Conservation (phyloP, 371 early-diverging fungal genomes). For the Mortierella sp. region DNA sequence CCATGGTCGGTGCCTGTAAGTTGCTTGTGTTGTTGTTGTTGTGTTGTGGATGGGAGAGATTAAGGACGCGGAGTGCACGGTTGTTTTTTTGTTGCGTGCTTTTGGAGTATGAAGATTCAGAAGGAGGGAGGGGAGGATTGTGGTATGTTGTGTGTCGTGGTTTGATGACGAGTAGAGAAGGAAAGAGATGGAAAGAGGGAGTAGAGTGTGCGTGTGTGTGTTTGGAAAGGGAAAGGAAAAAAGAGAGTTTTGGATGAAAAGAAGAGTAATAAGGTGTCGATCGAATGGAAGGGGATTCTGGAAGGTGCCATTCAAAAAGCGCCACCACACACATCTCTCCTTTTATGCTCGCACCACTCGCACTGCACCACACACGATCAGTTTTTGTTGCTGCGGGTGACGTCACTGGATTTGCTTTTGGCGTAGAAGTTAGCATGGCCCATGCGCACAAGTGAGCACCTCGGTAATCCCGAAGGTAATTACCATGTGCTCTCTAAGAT, state of each 20-base stretch:
- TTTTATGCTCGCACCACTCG: not conserved
- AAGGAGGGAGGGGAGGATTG: not conserved
- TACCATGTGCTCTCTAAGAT: not conserved
- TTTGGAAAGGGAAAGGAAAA: not conserved
- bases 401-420: not conserved
- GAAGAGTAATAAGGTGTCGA: not conserved
- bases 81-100: not conserved
- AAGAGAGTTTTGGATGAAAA: not conserved
- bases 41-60: not conserved
- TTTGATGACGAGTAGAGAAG: not conserved
- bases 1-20: not conserved
- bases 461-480: no score
- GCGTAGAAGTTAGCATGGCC: not conserved
- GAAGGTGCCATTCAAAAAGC: conserved; percentile 5
- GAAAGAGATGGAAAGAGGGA: conserved; percentile 1
- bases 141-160: not conserved
- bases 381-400: not conserved
- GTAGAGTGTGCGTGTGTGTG: not conserved
- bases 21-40: not conserved
- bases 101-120: not conserved
- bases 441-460: not conserved
- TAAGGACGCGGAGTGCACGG: conserved; percentile 4
- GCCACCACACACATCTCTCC: not conserved
- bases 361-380: not conserved
- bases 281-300: not conserved